These are phyloP conservation scores for Pyrrhoderma lamaoense DNA, from an alignment of 1,284 basidiomycete species.

Conservation along the genomic window DNA sequence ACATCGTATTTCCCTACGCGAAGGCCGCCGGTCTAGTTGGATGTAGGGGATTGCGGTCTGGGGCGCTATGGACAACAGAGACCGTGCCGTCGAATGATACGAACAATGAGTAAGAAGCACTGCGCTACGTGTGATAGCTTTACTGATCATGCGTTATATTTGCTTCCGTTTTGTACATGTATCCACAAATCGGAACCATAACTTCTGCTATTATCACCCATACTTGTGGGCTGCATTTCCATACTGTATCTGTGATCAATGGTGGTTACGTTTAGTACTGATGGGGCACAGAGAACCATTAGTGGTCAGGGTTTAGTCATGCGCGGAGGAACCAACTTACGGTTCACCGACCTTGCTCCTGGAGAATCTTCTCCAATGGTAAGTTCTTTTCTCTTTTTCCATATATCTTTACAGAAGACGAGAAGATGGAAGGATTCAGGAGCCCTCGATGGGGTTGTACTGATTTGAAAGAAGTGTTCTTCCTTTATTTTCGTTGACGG, in stretches of 20 bases:
- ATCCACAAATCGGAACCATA: no score
- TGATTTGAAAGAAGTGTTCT: no score
- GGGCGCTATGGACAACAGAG: conserved; percentile 43
- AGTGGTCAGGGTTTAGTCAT: conserved; percentile 36
- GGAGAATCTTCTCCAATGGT: conserved; percentile 46
- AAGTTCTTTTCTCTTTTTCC: conserved; percentile 15
- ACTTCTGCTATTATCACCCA: no score
- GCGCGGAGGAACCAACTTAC: conserved; percentile 40
- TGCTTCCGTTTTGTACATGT: background rate
- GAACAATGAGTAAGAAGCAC: conserved; percentile 35
- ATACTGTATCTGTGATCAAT: background rate
- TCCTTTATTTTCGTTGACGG: no score
- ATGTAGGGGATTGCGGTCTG: conserved; percentile 28
- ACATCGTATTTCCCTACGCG: no score
- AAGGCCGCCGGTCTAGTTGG: conserved; percentile 13
- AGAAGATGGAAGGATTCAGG: background rate
- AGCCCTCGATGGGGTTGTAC: no score
- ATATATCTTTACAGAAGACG: background rate
- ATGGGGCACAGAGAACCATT: conserved; percentile 41
- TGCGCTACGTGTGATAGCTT: no score
- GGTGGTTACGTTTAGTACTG: conserved; percentile 32
- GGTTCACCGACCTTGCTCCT: conserved; percentile 52
- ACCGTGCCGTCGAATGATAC: conserved; percentile 48
- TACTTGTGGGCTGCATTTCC: no score
- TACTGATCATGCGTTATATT: no score